Percentiles rank a stretch among this genome's conserved stretches.
Evolutionary conservation across 2,329 filamentous ascomycete species (phyloP).

Genomic region (Fusarium gaditjirri): DNA sequence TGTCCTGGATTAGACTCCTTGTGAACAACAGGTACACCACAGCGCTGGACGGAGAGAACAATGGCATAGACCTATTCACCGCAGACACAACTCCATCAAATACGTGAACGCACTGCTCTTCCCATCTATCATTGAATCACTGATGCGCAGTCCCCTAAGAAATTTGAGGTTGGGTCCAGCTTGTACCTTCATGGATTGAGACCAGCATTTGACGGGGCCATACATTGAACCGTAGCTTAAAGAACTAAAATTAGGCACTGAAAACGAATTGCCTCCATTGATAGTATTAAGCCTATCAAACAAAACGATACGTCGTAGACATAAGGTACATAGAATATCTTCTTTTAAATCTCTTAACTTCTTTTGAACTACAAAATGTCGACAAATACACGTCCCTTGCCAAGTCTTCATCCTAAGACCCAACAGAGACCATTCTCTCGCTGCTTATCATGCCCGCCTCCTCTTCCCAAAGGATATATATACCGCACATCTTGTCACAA

Average conservation of each 20-base stretch:
- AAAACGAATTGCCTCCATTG: not conserved
- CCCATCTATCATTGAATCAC: not conserved
- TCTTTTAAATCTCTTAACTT: constrained; percentile 36
- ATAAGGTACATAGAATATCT: not conserved
- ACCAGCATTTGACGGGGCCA: not conserved
- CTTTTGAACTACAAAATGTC: constrained; percentile 36
- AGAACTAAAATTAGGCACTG: not conserved
- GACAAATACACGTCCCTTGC: constrained; percentile 38
- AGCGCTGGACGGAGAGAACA: not conserved
- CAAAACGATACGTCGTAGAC: not conserved
- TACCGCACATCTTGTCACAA: constrained; percentile 44
- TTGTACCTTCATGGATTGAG: not conserved
- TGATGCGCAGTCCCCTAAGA: not conserved
- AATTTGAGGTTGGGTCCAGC: not conserved
- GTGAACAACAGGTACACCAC: not conserved
- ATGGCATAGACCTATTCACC: not conserved
- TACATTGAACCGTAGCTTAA: too few relatives aligned
- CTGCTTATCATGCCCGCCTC: constrained; percentile 14
- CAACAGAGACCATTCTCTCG: constrained; percentile 28
- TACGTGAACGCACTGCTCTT: not conserved
- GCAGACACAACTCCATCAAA: not conserved
- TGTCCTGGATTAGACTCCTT: not conserved
- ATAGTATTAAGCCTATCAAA: not conserved
- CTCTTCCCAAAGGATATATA: constrained; percentile 43
- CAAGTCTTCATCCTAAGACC: constrained; percentile 16